A percentile compares a stretch with the other conserved stretches of the same genome.
These are phyloP conservation scores for Turritis glabra DNA, from an alignment of 345 rosid genomes.

Conservation along the genomic window DNA sequence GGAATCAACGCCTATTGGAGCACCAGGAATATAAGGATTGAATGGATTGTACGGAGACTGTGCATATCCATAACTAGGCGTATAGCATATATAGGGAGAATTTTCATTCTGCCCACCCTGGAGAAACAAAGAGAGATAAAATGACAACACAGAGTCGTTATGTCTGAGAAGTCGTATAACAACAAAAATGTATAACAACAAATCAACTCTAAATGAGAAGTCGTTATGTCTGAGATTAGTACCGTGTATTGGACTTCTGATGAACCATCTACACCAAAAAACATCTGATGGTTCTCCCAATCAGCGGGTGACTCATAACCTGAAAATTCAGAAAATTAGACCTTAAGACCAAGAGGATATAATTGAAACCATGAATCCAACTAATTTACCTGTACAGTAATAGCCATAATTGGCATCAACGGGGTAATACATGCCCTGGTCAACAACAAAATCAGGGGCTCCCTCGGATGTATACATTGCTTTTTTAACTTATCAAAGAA, in stretches of 20 bases:
- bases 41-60: constrained; percentile 90
- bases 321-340: constrained; percentile 33
- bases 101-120: constrained; percentile 87
- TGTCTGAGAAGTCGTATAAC: no score
- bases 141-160: background rate
- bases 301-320: constrained; percentile 89
- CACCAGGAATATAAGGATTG: constrained; percentile 92
- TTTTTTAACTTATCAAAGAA: constrained; percentile 53
- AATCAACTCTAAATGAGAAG: background rate
- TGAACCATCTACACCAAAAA: constrained; percentile 86
- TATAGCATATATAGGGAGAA: constrained; percentile 78
- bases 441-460: constrained; percentile 65
- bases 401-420: constrained; percentile 73
- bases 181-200: background rate
- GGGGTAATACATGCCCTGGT: constrained; percentile 81
- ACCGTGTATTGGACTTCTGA: constrained; percentile 73
- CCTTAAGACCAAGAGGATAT: constrained; percentile 7
- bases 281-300: constrained; percentile 86
- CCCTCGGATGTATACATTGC: constrained; percentile 76
- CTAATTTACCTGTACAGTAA: constrained; percentile 81
- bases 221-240: constrained; percentile 10
- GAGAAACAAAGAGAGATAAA: constrained; percentile 7
- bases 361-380: background rate
- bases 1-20: constrained; percentile 65
- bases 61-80: constrained; percentile 82